A percentile compares a stretch with the other conserved stretches of the same genome.
Evolutionary conservation across 352 stramenopile species (phyloP).

Genomic region (Phytophthora gonapodyides): DNA sequence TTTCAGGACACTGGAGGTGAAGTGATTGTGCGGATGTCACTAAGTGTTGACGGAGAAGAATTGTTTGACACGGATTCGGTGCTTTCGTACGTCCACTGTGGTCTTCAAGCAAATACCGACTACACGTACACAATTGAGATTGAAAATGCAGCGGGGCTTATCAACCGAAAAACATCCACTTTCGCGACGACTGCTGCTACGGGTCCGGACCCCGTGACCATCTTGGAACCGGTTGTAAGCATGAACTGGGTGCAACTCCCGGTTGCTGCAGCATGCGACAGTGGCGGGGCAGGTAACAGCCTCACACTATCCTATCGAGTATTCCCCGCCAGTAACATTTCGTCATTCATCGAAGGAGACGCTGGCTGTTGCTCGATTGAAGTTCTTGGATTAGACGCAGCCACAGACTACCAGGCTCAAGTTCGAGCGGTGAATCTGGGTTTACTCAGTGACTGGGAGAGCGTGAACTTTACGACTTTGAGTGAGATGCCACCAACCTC

Average conservation of each 20-base stretch:
- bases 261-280: constrained; percentile 39
- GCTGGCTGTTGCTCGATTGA: constrained; percentile 7
- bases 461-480: constrained; percentile 30
- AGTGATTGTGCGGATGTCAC: too few species aligned
- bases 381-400: constrained; percentile 25
- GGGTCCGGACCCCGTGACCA: constrained; percentile 12
- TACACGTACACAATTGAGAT: constrained; percentile 55
- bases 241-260: constrained; percentile 21
- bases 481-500: constrained; percentile 35
- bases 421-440: constrained; percentile 23
- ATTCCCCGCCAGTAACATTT: constrained; percentile 6
- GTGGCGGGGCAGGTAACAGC: constrained; percentile 20
- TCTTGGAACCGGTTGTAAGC: constrained; percentile 16
- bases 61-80: too few species aligned
- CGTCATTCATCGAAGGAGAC: constrained; percentile 27
- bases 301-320: constrained; percentile 14
- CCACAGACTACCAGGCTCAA: constrained; percentile 30
- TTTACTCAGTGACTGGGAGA: constrained; percentile 36
- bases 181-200: constrained; percentile 33
- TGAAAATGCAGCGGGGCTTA: constrained; percentile 45
- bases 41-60: too few species aligned
- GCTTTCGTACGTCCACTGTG: constrained; percentile 43
- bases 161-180: constrained; percentile 22
- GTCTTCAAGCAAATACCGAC: constrained; percentile 19
- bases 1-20: constrained; percentile 47